Base-by-base conservation (phyloP, 768 basidiomycete species). In the Gymnopilus junonius region DNA sequence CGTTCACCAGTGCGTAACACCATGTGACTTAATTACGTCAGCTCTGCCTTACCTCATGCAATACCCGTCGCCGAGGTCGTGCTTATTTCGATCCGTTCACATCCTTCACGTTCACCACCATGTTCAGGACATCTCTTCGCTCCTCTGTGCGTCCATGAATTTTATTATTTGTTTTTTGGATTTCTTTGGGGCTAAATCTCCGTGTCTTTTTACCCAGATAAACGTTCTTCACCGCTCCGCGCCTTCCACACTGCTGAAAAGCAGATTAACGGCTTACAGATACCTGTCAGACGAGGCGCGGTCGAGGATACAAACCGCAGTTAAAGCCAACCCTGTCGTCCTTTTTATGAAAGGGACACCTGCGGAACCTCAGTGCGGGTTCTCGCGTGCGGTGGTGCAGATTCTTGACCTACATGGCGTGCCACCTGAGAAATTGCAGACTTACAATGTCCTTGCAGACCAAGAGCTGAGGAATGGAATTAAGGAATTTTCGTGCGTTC, bases 271-370 rank as follows among this genome's bases (percentile, higher is more conserved):
- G 17, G 70, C 75, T 1, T 69, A 73, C 67, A 84, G 92, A 27
- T 84, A 82, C 66, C 80, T 94, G 50, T 86, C 87, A 4, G 81
- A 87, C 32, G 86, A 92, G 62, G 79, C 84, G 4, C 85, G 90
- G 21, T 68, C 81, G 11, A 78, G 84, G 69, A 86, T 94, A n/a
- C 85, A 91, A 72, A 75, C 86, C 67, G 95, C 95, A 2, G 85
- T 99, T 27, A 77, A 82, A 8, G 78, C 84, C 1, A 86, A 85
- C 45, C 95, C 95, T 0, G 84, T 99, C 6, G 97, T 99, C 1
- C 80, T 99, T 4, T 99, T 99, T 81, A 99, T 99, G 97, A 99
- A 99, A 74, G 97, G 97, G 10, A 94, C 91, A 15, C 94, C 93
- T 0, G 83, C 88, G 23, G 73, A 81, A 6, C 97, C 97, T 1